A percentile compares a stretch with the other conserved stretches of the same genome.
Conservation (phyloP, 352 stramenopile species). For the Phytophthora pisi region DNA sequence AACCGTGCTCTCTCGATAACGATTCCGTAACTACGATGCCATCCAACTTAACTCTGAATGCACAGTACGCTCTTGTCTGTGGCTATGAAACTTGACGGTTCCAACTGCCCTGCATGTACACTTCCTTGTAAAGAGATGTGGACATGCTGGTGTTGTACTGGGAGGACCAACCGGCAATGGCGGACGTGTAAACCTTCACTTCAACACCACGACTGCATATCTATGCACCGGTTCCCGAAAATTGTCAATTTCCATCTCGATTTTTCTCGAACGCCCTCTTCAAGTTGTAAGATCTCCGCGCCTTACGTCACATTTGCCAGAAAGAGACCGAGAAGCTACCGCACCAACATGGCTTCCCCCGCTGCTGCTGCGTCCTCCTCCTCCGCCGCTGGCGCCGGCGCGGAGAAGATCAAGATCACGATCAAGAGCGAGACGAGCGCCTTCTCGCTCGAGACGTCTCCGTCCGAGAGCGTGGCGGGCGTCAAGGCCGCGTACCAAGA, state of each 20-base stretch:
- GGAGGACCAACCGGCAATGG: too few relatives aligned
- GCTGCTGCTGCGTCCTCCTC: background rate
- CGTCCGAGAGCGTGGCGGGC: slow-evolving; percentile 75
- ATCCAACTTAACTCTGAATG: too few relatives aligned
- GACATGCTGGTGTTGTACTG: too few relatives aligned
- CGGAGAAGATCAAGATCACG: slow-evolving; percentile 70
- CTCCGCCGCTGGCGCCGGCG: background rate
- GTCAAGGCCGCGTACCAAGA: slow-evolving; percentile 88
- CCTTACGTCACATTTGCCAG: background rate
- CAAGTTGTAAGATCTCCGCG: slow-evolving; percentile 4
- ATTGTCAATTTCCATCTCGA: slow-evolving; percentile 9
- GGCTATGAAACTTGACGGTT: too few relatives aligned
- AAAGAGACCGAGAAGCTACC: background rate
- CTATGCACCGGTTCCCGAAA: background rate
- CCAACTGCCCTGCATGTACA: too few relatives aligned
- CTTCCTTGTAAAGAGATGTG: too few relatives aligned
- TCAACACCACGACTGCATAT: background rate
- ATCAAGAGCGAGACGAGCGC: slow-evolving; percentile 82
- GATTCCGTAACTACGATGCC: too few relatives aligned
- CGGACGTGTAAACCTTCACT: too few relatives aligned
- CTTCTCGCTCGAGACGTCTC: slow-evolving; percentile 71
- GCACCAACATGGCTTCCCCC: slow-evolving; percentile 20
- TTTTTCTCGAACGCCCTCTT: slow-evolving; percentile 16
- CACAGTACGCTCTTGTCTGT: too few relatives aligned
- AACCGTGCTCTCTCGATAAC: too few relatives aligned